phyloP scores from a whole-genome alignment of 2,329 filamentous ascomycete genomes.

The Neopestalotiopsis rosae region DNA sequence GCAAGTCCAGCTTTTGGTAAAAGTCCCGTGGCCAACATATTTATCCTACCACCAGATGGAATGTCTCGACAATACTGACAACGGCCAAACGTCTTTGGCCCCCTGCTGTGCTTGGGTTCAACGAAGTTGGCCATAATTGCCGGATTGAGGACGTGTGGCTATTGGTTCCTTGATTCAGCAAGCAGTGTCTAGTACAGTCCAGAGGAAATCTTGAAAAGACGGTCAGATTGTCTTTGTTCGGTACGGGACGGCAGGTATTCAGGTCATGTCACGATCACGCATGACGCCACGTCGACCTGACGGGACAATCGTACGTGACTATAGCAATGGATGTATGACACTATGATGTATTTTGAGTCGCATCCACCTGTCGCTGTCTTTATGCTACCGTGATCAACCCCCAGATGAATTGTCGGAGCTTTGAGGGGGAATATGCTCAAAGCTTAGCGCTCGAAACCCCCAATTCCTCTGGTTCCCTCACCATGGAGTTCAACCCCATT shows the following conservation, averaged over 20 bases:
- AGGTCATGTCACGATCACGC: background rate
- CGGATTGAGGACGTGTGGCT: background rate
- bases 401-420: too few species aligned
- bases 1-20: background rate
- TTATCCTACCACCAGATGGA: background rate
- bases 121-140: background rate
- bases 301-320: background rate
- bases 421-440: background rate
- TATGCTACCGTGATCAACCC: too few species aligned
- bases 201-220: background rate
- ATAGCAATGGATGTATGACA: background rate
- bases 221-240: background rate
- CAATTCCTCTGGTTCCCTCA: background rate
- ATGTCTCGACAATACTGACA: background rate
- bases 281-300: background rate
- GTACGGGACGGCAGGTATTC: background rate
- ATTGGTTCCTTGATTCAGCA: background rate
- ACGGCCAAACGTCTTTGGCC: background rate
- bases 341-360: too few species aligned
- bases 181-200: background rate
- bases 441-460: background rate
- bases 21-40: background rate
- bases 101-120: background rate
- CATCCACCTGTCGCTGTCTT: too few species aligned
- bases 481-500: background rate